Base-by-base conservation (phyloP, 2,329 filamentous ascomycete species). In the Mariannaea elegans region DNA sequence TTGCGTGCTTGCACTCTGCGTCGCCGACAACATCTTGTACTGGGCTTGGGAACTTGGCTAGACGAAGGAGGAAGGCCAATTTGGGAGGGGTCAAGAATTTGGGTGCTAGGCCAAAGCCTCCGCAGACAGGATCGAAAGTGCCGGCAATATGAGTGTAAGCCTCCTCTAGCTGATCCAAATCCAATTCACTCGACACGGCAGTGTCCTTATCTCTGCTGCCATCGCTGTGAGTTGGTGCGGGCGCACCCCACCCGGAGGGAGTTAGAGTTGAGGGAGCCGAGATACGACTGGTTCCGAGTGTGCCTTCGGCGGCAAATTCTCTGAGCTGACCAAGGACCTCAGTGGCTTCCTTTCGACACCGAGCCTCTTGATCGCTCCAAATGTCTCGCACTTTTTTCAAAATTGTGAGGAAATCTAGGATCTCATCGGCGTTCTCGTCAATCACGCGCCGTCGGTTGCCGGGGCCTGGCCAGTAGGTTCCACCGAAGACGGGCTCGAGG, bases 21-120 rank as follows among this genome's bases (percentile, higher is more conserved):
- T 89, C 84, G 14, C 95, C 94, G n/a, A 98, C 87, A n/a, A 98
- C 88, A 74, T 97, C 92, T 24, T 87, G 82, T 1, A 97, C 92
- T 3, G 89, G 87, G 13, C 79, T 77, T 0, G 92, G 91, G 61
- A 92, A 93, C 32, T 85, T 84, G 3, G 86, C 84, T 3, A 98
- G 82, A 16, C 90, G 86, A 19, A 98, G 81, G 56, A 99, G 79
- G 69, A 97, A 96, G 12, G 87, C 85, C 47, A 98, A 80, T 70
- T 97, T 97, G 0, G 90, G 86, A 0, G 95, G 92, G 0, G 93
- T 97, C 1, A 93, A 88, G 64, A 97, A 98, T 75, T 98, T 98
- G 23, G 94, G 93, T 8, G 90, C 89, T 16, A 82, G 76, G 1
- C 88, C 88, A 73, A 98, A 99, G 0, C 95, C 95, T 31, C 90